Evolutionary conservation across 2,329 filamentous ascomycete genomes (phyloP).

Genomic region (Dothistroma septosporum): DNA sequence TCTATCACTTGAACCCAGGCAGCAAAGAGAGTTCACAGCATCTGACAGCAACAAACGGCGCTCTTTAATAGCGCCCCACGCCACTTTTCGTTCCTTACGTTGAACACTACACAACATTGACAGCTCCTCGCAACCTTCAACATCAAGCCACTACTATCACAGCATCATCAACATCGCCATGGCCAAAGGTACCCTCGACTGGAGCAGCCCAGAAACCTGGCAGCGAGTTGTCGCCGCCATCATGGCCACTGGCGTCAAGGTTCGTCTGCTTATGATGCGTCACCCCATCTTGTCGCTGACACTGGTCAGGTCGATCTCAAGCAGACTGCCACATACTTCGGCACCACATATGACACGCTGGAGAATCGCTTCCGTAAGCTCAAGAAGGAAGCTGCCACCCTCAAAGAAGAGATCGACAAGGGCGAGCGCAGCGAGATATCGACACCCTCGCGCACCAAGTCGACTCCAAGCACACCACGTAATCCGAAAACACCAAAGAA

Average conservation of each 20-base stretch:
- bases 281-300: background rate
- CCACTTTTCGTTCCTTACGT: background rate
- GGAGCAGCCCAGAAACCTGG: slow-evolving; percentile 35
- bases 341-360: slow-evolving; percentile 47
- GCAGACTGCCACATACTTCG: slow-evolving; percentile 44
- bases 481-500: slow-evolving; percentile 26
- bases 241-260: slow-evolving; percentile 37
- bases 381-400: slow-evolving; percentile 39
- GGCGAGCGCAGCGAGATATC: slow-evolving; percentile 22
- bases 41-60: background rate
- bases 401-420: slow-evolving; percentile 26
- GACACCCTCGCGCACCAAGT: slow-evolving; percentile 10
- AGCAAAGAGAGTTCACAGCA: slow-evolving; percentile 4
- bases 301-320: slow-evolving; percentile 42
- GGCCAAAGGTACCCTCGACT: slow-evolving; percentile 31
- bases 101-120: slow-evolving; percentile 3
- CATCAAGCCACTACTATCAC: background rate
- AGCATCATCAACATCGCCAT: slow-evolving; percentile 9
- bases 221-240: slow-evolving; percentile 41
- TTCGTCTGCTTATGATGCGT: slow-evolving; percentile 14
- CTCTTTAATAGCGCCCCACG: slow-evolving; percentile 1
- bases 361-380: slow-evolving; percentile 45
- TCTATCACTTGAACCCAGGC: slow-evolving; percentile 7
- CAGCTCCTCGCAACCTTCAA: slow-evolving; percentile 1
- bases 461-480: slow-evolving; percentile 19